A percentile compares a stretch with the other conserved stretches of the same genome.
Conservation (phyloP, 306 rosid genomes). For the Rosa persica region DNA sequence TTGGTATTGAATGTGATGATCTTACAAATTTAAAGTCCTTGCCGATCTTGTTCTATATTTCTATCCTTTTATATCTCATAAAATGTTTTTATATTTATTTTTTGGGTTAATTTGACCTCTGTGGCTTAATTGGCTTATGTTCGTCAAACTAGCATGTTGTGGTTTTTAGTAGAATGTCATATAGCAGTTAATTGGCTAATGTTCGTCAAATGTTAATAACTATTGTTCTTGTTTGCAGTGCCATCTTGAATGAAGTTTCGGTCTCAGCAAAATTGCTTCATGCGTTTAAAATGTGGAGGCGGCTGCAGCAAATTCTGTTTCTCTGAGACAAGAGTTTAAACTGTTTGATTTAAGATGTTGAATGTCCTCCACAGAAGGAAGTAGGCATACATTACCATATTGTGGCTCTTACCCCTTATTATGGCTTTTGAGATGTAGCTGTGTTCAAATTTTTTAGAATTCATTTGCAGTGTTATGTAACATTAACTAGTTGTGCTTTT, state of each 20-base stretch:
- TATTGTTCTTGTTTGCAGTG: constrained; percentile 5
- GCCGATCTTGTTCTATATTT: too few relatives aligned
- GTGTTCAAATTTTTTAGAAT: background rate
- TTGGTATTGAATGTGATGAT: background rate
- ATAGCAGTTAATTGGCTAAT: too few relatives aligned
- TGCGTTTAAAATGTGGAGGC: background rate
- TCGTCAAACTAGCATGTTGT: background rate
- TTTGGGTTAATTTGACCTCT: too few relatives aligned
- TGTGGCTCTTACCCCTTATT: background rate
- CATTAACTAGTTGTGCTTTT: background rate
- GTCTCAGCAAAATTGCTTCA: too few relatives aligned
- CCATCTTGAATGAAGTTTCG: background rate
- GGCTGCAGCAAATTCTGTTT: background rate
- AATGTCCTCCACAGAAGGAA: background rate
- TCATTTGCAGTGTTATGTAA: constrained; percentile 7
- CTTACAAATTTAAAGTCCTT: background rate
- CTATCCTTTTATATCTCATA: too few relatives aligned
- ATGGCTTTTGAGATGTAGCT: constrained; percentile 2
- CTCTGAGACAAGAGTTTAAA: background rate
- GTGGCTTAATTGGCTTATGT: background rate
- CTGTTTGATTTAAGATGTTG: background rate
- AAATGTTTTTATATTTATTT: too few relatives aligned
- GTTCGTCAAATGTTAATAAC: background rate
- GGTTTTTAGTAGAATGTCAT: background rate
- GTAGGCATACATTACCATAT: background rate